These are phyloP conservation scores for Barbatosphaeria neglecta DNA, from an alignment of 495 filamentous ascomycete genomes.

Conservation along the genomic window DNA sequence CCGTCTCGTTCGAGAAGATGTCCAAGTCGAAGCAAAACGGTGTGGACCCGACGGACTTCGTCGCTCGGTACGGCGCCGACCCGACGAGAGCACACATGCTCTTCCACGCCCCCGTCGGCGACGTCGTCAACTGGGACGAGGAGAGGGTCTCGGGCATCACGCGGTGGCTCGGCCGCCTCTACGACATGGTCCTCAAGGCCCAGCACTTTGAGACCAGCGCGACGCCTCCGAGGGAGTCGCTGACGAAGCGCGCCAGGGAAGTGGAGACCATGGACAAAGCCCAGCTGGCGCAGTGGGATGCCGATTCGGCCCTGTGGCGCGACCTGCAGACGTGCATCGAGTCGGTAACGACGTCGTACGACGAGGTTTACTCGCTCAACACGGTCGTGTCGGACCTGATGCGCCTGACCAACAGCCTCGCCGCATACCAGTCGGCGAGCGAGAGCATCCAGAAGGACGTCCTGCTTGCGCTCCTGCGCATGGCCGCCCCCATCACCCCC, in stretches of 20 bases:
- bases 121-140: constrained; percentile 81
- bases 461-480: constrained; percentile 42
- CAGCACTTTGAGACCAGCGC: neutral
- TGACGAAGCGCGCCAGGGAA: constrained; percentile 9
- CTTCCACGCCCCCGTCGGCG: constrained; percentile 73
- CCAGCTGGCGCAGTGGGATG: constrained; percentile 23
- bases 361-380: constrained; percentile 62
- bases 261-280: constrained; percentile 7
- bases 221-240: constrained; percentile 11
- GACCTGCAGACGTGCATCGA: constrained; percentile 53
- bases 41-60: constrained; percentile 66
- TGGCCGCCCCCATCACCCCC: constrained; percentile 68
- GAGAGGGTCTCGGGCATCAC: constrained; percentile 69
- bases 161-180: constrained; percentile 61
- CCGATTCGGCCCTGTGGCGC: constrained; percentile 48
- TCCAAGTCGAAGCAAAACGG: constrained; percentile 94
- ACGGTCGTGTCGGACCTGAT: constrained; percentile 74
- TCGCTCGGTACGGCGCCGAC: constrained; percentile 66
- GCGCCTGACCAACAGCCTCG: constrained; percentile 58
- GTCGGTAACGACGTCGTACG: constrained; percentile 57
- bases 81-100: constrained; percentile 76
- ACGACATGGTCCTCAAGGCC: constrained; percentile 40
- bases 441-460: constrained; percentile 19
- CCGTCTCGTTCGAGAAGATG: constrained; percentile 77
- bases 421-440: constrained; percentile 12